Percentiles rank a stretch among this genome's conserved stretches.
These are phyloP conservation scores for Sisymbrium irio DNA, from an alignment of 345 rosid genomes.

Conservation along the genomic window DNA sequence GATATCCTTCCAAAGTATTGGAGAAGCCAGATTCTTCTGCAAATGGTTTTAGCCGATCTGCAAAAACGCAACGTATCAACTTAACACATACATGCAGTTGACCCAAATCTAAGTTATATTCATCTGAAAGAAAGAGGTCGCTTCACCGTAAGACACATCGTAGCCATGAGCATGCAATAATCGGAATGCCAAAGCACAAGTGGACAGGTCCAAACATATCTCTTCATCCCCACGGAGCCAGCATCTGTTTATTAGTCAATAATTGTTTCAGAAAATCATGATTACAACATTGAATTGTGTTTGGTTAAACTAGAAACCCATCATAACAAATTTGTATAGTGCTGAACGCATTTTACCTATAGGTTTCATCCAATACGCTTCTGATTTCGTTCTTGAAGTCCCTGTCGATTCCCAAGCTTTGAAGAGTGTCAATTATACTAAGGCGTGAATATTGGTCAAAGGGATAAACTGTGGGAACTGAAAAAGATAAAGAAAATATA, in stretches of 20 bases:
- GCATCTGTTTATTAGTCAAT: constrained; percentile 45
- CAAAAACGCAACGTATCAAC: constrained; percentile 21
- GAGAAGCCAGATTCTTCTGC: constrained; percentile 52
- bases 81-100: background rate
- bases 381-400: constrained; percentile 62
- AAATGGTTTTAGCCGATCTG: constrained; percentile 56
- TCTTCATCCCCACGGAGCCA: constrained; percentile 79
- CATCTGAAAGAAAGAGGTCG: constrained; percentile 11
- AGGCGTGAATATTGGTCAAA: constrained; percentile 55
- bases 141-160: constrained; percentile 67
- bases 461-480: constrained; percentile 86
- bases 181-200: constrained; percentile 81
- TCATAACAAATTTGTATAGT: background rate
- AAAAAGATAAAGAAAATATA: constrained; percentile 13
- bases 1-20: constrained; percentile 55
- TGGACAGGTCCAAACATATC: constrained; percentile 47
- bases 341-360: constrained; percentile 45
- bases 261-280: constrained; percentile 16
- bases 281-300: background rate
- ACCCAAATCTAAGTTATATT: background rate
- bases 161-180: constrained; percentile 62
- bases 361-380: constrained; percentile 50
- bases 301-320: background rate
- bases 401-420: constrained; percentile 65
- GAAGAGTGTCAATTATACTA: constrained; percentile 52